Evolutionary conservation across 164 flowering plant species (phyloP), one percentile per base, ranked within the genome.

Genomic region (Vitis cinerea): DNA sequence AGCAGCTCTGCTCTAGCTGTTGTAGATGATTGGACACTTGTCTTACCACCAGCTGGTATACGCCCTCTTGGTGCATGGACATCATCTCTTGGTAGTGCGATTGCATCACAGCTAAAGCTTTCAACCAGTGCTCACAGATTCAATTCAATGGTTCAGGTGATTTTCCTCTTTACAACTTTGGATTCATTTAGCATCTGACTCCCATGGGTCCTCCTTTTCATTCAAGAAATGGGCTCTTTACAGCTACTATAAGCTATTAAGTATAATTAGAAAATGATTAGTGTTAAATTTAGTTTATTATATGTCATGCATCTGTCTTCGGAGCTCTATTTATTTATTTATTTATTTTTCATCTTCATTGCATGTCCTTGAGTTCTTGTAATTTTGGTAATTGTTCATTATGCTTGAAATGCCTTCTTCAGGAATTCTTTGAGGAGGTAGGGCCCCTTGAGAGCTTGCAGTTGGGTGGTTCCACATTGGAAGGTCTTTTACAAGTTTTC

Each of bases 121-220:
- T 87, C 97, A n/a, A 84, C 81, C 77, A 96, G 98, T 76, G 98
- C 93, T 51, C 88, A 89, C 70, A 83, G 86, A 56, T 93, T 93
- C 80, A 92, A 84, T 78, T 76, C 89, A 50, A 92, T 93, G 98
- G 87, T 90, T 78, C 99, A 96, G 95, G 99, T 95, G 71, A 77
- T 55, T 69, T 37, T 37, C 44, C 44, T 37, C 44, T 6, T 3
- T 37, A 3, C 4, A 0, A 37, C 44, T 37, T 3, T 3, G 44
- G 44, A 37, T 6, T 37, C 44, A 37, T 37, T 37, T 6, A 37
- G 44, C 2, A 37, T 37, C 44, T 37, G 44, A 37, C 44, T 37
- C 44, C 5, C 7, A 37, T 37, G 7, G 7, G 4, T 37, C 44
- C 7, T 37, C 44, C 4, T 37, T 37, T 6, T 37, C 44, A 37